These are phyloP conservation scores for Mycena kentingensis DNA, from an alignment of 768 basidiomycete species.

Conservation along the genomic window DNA sequence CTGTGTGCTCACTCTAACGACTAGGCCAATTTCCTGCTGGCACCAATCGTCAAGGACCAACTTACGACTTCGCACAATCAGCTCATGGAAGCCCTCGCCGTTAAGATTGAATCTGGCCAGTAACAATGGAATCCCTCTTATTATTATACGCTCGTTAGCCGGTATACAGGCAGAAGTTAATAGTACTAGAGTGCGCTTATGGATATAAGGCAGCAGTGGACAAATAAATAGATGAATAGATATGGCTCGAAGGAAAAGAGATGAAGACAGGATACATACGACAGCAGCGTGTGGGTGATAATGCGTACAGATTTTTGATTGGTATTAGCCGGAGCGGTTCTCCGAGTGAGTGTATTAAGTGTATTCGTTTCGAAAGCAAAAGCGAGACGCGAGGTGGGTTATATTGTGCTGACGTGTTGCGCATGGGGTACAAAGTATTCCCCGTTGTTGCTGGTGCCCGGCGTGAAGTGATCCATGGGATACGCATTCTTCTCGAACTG, in stretches of 20 bases:
- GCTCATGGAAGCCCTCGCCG: constrained; percentile 18
- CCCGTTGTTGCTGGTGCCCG: background rate
- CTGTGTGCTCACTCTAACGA: background rate
- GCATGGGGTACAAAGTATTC: constrained; percentile 16
- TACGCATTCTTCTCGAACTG: constrained; percentile 19
- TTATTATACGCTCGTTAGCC: constrained; percentile 9
- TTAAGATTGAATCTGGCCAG: constrained; percentile 15
- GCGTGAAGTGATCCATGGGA: constrained; percentile 13
- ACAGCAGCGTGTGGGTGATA: background rate
- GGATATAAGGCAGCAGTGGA: background rate
- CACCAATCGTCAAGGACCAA: constrained; percentile 5
- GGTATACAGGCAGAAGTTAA: constrained; percentile 17
- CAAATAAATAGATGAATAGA: constrained; percentile 18
- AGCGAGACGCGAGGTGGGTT: background rate
- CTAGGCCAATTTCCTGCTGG: constrained; percentile 21
- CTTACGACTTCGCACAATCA: constrained; percentile 18
- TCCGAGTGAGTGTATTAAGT: constrained; percentile 1
- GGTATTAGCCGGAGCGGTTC: too few species aligned
- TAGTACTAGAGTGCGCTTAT: constrained; percentile 12
- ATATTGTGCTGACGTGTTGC: constrained; percentile 27
- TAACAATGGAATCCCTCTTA: constrained; percentile 10
- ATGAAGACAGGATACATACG: background rate
- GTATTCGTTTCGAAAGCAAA: background rate
- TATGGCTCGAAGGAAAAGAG: too few species aligned
- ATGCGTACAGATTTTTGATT: too few species aligned